Base-by-base conservation (phyloP, 805 yeast genomes). In the Metschnikowia amazonensis region DNA sequence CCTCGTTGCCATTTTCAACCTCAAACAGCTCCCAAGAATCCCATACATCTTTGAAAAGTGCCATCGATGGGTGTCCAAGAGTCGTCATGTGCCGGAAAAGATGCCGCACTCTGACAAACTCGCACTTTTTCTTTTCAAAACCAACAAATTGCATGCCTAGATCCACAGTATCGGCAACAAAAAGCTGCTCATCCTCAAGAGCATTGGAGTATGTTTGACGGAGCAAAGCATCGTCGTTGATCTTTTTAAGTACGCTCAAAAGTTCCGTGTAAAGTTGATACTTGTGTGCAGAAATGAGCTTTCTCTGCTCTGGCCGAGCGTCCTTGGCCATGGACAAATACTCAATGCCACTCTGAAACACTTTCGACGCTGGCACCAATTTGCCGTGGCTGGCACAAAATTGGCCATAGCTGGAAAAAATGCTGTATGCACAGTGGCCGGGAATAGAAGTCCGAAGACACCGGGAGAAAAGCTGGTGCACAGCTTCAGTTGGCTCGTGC, bases 391-490 rank as follows among this genome's bases (percentile, higher is more conserved):
- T 66, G 50, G 75, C 76, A 57, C 89, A 96, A 56, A 79, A 80
- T 29, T 80, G 65, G 2, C 84, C 78, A 58, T 84, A 87, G 30
- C 78, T 55, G 1, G 81, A 45, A 51, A 70, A 75, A 0, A 88
- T 65, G 0, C 79, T 60, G 46, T 76, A 75, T 37, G 75, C 68
- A n/a, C 72, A 56, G 18, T 72, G 45, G 1, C 58, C 60, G 0
- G 86, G 84, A 50, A 86, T 72, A 3, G 44, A 31, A 1, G 49
- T 27, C 13, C 42, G 69, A 3, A 86, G 53, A 4, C 89, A 76
- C 36, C 80, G 79, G 39, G 88, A 96, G 65, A 86, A 89, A 13
- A 85, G 57, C 46, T 86, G 95, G 30, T 96, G 67, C 5, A 86
- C 64, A 27, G 69, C 48, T 34, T 66, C 69, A 1, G 33, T 17